Conservation (phyloP, 176 grass and related monocot species). For the Chrysopogon serrulatus region DNA sequence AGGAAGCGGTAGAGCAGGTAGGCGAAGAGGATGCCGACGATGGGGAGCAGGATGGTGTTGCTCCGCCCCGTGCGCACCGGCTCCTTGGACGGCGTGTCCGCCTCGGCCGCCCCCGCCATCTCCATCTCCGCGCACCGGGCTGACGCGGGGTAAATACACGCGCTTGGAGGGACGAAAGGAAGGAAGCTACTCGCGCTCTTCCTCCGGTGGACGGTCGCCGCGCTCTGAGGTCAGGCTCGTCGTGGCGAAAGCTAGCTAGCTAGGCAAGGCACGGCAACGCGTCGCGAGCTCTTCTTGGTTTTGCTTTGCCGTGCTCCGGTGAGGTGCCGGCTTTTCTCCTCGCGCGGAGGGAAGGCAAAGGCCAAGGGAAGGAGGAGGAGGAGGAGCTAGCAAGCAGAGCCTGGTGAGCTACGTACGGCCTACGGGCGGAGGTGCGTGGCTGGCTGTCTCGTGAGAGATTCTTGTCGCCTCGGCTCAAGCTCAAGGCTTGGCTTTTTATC, state of each 20-base stretch:
- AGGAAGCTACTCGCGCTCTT: not conserved
- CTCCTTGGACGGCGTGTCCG: constrained; percentile 6
- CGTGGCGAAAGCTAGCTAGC: constrained; percentile 8
- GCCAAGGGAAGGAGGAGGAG: not conserved
- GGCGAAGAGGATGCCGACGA: constrained; percentile 46
- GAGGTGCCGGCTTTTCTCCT: not conserved
- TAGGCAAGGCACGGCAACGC: not conserved
- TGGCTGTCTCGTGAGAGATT: constrained; percentile 14
- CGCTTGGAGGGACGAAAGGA: not conserved
- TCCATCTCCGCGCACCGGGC: not conserved
- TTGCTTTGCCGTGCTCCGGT: constrained; percentile 38
- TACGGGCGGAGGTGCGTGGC: not conserved
- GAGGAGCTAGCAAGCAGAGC: not conserved
- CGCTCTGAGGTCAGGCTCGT: not conserved
- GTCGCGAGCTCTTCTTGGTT: not conserved
- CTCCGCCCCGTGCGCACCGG: constrained; percentile 36
- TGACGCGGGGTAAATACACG: not conserved
- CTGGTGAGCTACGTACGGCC: not conserved
- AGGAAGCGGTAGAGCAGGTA: constrained; percentile 55
- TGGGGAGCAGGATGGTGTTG: constrained; percentile 54
- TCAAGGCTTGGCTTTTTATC: constrained; percentile 32
- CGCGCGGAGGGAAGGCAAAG: not conserved
- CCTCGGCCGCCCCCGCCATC: constrained; percentile 10
- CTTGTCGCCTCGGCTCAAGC: constrained; percentile 11
- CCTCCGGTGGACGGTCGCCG: not conserved